Base-by-base conservation (phyloP, 140 eudicot genomes). In the Anethum foeniculum region DNA sequence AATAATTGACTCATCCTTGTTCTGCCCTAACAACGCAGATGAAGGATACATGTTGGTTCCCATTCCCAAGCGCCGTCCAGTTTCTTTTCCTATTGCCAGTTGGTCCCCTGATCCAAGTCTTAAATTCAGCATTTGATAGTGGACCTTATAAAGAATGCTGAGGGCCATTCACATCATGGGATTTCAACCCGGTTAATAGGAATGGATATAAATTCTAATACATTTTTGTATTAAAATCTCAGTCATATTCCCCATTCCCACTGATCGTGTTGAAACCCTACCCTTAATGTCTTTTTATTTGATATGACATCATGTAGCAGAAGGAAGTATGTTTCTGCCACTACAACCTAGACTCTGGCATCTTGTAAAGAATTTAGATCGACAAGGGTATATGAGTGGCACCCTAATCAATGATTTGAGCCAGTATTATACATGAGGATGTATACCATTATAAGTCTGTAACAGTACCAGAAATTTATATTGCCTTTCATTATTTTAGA, bases 1-100 rank as follows among this genome's bases (percentile, higher is more conserved):
- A 65, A 93, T 89, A 68, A 93, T 90, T 4, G 99, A 93, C 88
- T 96, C 99, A 65, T 96, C 99, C 89, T 93, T 96, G 82, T 90
- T 87, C 83, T 96, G 98, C 68, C 99, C 98, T 36, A 96, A 93
- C 76, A 96, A 88, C 81, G 99, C 96, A 41, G 99, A 96, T 19
- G 99, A 91, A 68, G 99, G 99, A 86, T 96, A 96, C 99, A 96
- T 96, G 86, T 96, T 96, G 67, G 97, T 96, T 75, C 99, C 99
- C 99, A 96, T 96, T 83, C 99, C 99, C 79, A 96, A 88, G 32
- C 99, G 94, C 30, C 99, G 89, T 21, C 99, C 99, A 12, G 99
- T 96, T 88, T 96, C 99, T 81, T 96, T 96, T 71, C 97, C 99
- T 9, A 96, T 96, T 9, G 99, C 99, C 80, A 96, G 89, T 54